phyloP scores from a whole-genome alignment of 148 eudicot species.

The Oxyria digyna region DNA sequence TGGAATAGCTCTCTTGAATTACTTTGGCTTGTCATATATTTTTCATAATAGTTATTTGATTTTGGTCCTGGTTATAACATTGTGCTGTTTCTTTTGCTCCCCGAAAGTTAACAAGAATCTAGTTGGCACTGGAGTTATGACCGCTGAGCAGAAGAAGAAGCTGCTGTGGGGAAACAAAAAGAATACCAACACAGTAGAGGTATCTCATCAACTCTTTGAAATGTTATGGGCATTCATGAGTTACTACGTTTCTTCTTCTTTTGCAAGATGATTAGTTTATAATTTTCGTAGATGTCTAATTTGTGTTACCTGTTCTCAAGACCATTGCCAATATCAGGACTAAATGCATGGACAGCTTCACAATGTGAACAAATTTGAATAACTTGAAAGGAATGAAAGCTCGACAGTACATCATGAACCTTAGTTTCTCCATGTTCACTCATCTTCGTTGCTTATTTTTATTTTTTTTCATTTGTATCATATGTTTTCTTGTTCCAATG shows the following conservation, averaged over 20 bases:
- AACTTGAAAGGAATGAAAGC: too few relatives aligned
- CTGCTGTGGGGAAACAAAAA: constrained; percentile 92
- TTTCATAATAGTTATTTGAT: neutral
- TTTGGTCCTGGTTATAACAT: neutral
- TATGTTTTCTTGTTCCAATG: constrained; percentile 5
- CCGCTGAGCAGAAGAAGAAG: constrained; percentile 96
- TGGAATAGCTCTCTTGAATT: neutral
- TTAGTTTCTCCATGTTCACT: neutral
- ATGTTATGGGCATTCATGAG: neutral
- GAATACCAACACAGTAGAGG: constrained; percentile 61
- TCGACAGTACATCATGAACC: neutral
- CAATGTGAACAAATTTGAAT: neutral
- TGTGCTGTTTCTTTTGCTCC: neutral
- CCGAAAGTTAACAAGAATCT: constrained; percentile 68
- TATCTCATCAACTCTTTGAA: constrained; percentile 14
- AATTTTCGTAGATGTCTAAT: neutral
- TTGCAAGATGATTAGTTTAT: neutral
- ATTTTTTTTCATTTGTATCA: neutral
- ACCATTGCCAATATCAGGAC: neutral
- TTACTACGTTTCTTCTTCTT: neutral
- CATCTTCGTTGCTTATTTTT: neutral
- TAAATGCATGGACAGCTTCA: neutral
- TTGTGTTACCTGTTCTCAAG: constrained; percentile 13
- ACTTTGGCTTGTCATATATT: neutral
- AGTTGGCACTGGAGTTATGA: constrained; percentile 67